Evolutionary conservation across 768 basidiomycete genomes (phyloP).

Genomic region (Tulasnella sp.): DNA sequence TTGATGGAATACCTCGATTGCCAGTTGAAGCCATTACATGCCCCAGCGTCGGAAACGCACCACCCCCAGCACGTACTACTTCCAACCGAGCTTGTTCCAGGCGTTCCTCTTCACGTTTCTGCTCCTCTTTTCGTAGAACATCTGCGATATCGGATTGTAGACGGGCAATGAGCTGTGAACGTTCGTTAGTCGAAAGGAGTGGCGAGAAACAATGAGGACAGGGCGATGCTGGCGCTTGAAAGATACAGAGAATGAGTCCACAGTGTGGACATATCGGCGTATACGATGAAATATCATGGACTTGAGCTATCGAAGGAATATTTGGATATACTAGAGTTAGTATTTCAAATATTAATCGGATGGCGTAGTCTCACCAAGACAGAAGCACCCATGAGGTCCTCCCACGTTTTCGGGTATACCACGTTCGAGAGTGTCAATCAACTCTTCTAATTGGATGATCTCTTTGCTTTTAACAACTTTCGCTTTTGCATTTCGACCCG

Average conservation of each 20-base stretch:
- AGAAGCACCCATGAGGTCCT: slow-evolving; percentile 4
- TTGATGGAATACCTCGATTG: background rate
- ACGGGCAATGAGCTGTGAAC: slow-evolving; percentile 2
- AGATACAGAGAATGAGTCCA: slow-evolving; percentile 25
- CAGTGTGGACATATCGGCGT: slow-evolving; percentile 26
- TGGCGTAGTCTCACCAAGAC: slow-evolving; percentile 1
- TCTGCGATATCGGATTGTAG: slow-evolving; percentile 1
- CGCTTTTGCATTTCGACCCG: background rate
- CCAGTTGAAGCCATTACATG: background rate
- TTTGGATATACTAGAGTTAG: background rate
- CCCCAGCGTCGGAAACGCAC: slow-evolving; percentile 7
- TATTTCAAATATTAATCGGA: background rate
- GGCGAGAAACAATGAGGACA: slow-evolving; percentile 26
- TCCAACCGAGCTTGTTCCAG: background rate
- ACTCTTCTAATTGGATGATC: background rate
- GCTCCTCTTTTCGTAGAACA: slow-evolving; percentile 10
- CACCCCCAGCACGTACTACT: slow-evolving; percentile 1
- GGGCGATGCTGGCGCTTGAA: slow-evolving; percentile 26
- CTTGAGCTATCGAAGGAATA: slow-evolving; percentile 19
- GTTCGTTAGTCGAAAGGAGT: slow-evolving; percentile 7
- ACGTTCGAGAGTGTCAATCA: slow-evolving; percentile 5
- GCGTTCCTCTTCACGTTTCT: slow-evolving; percentile 4
- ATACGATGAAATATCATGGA: slow-evolving; percentile 25
- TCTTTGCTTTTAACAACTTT: background rate
- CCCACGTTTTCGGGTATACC: background rate